A percentile compares a stretch with the other conserved stretches of the same genome.
These are phyloP conservation scores for Durio zibethinus DNA, from an alignment of 345 rosid genomes.

Conservation along the genomic window DNA sequence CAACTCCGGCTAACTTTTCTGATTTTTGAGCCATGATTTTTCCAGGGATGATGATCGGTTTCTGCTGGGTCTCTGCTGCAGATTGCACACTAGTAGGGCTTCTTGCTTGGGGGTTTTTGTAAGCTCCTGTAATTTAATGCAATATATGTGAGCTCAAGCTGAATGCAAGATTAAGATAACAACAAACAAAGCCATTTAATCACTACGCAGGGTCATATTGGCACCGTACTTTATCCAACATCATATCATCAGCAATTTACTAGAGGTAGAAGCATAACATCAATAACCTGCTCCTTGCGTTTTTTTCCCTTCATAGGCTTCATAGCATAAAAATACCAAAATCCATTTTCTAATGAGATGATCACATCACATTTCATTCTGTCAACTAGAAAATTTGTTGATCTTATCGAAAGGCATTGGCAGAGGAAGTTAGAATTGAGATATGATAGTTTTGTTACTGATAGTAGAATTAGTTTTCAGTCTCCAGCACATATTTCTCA, in stretches of 20 bases:
- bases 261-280: neutral
- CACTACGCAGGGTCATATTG: neutral
- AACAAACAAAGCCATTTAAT: neutral
- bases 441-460: neutral
- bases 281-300: neutral
- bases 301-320: neutral
- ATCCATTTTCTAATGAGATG: neutral
- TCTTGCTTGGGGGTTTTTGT: conserved; percentile 36
- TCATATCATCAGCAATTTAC: neutral
- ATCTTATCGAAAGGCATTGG: neutral
- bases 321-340: neutral
- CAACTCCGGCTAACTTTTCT: neutral
- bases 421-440: neutral
- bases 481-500: neutral
- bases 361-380: neutral
- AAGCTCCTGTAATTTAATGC: conserved; percentile 36
- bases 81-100: conserved; percentile 48
- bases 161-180: neutral
- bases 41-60: conserved; percentile 6
- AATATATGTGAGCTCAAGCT: neutral
- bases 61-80: conserved; percentile 26
- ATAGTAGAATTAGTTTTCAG: neutral
- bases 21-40: conserved; percentile 6
- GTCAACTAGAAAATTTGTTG: neutral
- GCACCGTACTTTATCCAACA: neutral